A percentile compares a stretch with the other conserved stretches of the same genome.
Conservation (phyloP, 768 basidiomycete genomes). For the Auricularia auricula-judae region DNA sequence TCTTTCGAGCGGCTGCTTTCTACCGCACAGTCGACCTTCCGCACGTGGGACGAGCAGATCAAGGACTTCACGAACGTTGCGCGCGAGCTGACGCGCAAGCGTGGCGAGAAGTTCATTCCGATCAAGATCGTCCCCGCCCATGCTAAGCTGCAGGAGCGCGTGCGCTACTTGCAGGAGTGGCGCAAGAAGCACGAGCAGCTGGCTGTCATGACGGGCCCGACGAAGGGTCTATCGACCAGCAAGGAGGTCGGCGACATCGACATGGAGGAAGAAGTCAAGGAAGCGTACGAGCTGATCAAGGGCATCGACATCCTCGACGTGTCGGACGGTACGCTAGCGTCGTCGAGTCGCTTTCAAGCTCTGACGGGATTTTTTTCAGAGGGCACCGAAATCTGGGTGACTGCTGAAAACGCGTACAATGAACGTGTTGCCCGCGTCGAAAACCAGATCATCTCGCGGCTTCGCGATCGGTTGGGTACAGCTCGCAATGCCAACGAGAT, state of each 20-base stretch:
- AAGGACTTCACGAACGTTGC: constrained; percentile 91
- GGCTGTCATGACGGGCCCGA: constrained; percentile 93
- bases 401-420: constrained; percentile 95
- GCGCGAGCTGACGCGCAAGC: constrained; percentile 83
- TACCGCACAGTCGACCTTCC: constrained; percentile 67
- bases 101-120: constrained; percentile 87
- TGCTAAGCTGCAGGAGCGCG: constrained; percentile 79
- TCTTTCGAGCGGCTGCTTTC: constrained; percentile 82
- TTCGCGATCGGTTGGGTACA: constrained; percentile 86
- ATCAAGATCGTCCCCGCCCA: constrained; percentile 92
- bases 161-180: constrained; percentile 82
- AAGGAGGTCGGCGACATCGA: constrained; percentile 84
- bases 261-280: constrained; percentile 95
- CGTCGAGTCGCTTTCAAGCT: neutral
- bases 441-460: constrained; percentile 92
- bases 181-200: constrained; percentile 96
- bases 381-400: constrained; percentile 96
- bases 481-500: constrained; percentile 98
- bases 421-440: constrained; percentile 95
- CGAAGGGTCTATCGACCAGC: constrained; percentile 69
- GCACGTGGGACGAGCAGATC: constrained; percentile 80
- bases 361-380: constrained; percentile 34
- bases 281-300: constrained; percentile 96
- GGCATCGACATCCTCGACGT: constrained; percentile 94
- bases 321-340: constrained; percentile 53